Conservation (phyloP, 345 rosid species). For the Eucalyptus marginata region DNA sequence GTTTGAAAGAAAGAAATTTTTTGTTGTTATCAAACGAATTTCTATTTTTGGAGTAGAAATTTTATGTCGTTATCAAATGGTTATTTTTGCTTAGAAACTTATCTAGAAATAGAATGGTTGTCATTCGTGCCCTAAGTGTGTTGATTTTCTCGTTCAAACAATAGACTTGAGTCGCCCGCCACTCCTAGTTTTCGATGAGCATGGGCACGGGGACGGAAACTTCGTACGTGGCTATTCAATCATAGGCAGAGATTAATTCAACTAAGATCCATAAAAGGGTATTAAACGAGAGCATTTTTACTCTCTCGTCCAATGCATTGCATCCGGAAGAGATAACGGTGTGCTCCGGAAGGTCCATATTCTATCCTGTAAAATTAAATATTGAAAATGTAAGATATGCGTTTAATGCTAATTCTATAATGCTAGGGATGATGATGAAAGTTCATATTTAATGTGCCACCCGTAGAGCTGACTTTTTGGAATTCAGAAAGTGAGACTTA, state of each 20-base stretch:
- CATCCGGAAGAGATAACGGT: background rate
- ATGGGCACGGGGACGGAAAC: background rate
- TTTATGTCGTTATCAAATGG: too few relatives aligned
- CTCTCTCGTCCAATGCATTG: background rate
- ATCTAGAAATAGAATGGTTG: too few relatives aligned
- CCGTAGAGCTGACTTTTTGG: background rate
- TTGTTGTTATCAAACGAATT: too few relatives aligned
- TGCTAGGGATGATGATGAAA: background rate
- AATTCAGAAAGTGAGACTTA: background rate
- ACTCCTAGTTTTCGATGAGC: background rate
- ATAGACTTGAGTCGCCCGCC: background rate
- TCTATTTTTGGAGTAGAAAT: too few relatives aligned
- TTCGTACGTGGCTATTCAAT: background rate
- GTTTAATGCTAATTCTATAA: background rate
- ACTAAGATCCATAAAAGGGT: background rate
- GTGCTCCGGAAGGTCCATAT: background rate
- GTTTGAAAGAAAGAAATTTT: too few relatives aligned
- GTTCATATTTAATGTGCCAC: background rate
- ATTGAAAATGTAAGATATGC: background rate
- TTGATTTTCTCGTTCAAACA: background rate
- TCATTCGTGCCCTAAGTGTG: too few relatives aligned
- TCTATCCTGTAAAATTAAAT: background rate
- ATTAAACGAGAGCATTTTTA: background rate
- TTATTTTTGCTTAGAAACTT: too few relatives aligned
- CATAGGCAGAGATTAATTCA: background rate